Evolutionary conservation across 139 green algal species (phyloP).

Genomic region (Picochlorum sp.): DNA sequence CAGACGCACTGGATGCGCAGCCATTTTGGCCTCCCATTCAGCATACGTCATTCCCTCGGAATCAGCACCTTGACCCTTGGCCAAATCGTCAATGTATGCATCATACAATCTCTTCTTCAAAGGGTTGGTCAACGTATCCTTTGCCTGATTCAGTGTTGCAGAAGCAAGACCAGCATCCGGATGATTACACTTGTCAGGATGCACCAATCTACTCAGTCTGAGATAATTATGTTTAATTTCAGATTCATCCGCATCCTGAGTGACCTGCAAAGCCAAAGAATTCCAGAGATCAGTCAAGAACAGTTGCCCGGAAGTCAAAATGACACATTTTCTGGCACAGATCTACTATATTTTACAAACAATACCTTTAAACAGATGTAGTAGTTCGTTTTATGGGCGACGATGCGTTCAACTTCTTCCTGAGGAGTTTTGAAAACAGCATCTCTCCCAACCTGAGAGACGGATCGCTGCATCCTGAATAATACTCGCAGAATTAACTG

Average conservation of each 20-base stretch:
- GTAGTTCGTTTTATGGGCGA: constrained; percentile 9
- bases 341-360: background rate
- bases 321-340: background rate
- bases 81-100: constrained; percentile 6
- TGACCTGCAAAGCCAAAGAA: background rate
- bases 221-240: constrained; percentile 12
- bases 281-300: background rate
- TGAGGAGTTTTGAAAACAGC: constrained; percentile 8
- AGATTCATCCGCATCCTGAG: constrained; percentile 4
- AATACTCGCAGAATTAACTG: background rate
- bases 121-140: constrained; percentile 11
- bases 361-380: constrained; percentile 11
- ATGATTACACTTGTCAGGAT: constrained; percentile 14
- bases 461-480: background rate
- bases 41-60: constrained; percentile 9
- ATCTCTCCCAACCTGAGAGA: constrained; percentile 5
- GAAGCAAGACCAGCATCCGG: constrained; percentile 9
- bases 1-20: background rate
- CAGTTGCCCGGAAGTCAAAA: background rate
- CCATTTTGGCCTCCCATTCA: constrained; percentile 11
- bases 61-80: background rate
- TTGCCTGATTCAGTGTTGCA: constrained; percentile 8
- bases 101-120: constrained; percentile 15
- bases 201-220: background rate
- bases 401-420: constrained; percentile 10